Evolutionary conservation across 2,329 filamentous ascomycete species (phyloP).

Genomic region (Fulvia fulva): DNA sequence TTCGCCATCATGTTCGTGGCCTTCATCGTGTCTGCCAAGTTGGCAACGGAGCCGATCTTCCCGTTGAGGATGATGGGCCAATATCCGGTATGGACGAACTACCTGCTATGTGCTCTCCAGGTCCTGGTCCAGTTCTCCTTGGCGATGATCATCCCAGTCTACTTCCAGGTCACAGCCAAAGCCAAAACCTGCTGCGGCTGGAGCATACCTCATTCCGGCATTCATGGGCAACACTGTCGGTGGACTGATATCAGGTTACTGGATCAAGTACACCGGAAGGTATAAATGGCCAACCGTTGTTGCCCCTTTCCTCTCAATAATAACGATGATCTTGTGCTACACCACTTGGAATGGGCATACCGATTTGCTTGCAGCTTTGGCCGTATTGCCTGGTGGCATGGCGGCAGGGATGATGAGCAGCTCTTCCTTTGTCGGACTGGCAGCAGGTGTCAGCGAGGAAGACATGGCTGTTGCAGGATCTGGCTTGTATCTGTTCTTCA

Average conservation of each 20-base stretch:
- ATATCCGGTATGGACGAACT: constrained; percentile 52
- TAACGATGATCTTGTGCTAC: constrained; percentile 51
- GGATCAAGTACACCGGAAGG: constrained; percentile 56
- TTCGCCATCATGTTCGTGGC: constrained; percentile 8
- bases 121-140: constrained; percentile 56
- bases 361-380: constrained; percentile 40
- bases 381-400: constrained; percentile 47
- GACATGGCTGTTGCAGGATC: constrained; percentile 50
- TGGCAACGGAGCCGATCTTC: constrained; percentile 49
- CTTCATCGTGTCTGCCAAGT: constrained; percentile 23
- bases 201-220: constrained; percentile 61
- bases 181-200: constrained; percentile 57
- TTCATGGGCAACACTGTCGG: constrained; percentile 65
- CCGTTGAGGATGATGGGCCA: constrained; percentile 53
- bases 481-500: constrained; percentile 46
- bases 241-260: constrained; percentile 56
- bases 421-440: constrained; percentile 49
- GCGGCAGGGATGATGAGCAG: constrained; percentile 47
- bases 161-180: constrained; percentile 62
- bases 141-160: constrained; percentile 64
- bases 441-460: constrained; percentile 42
- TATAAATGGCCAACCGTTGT: constrained; percentile 56
- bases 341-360: constrained; percentile 59
- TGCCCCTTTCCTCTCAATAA: constrained; percentile 47
- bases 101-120: constrained; percentile 52